Evolutionary conservation across 2,329 filamentous ascomycete genomes (phyloP), one percentile per base, ranked within the genome.

Genomic region (Diaporthe sp.): DNA sequence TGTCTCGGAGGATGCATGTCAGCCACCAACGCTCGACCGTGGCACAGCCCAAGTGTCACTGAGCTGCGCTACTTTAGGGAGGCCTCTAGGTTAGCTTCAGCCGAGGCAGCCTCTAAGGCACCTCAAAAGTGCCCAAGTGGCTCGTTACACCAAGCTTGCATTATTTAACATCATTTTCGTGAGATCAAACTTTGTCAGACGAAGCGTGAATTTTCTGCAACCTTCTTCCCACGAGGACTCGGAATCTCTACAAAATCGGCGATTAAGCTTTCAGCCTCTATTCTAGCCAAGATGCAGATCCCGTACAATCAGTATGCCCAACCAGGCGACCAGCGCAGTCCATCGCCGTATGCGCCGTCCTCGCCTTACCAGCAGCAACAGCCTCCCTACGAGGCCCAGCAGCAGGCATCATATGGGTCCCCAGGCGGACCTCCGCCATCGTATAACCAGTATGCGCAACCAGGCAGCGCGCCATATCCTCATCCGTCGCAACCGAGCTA

Each of bases 381-480:
- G 1, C 39, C 39, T 55, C 46, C 51, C 44, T 65, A 68, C 2
- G 57, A 65, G 2, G 31, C 42, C 22, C 51, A 53, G 7, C 61
- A 72, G 31, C 65, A 70, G 34, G 34, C 49, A 34, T 15, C 65
- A 9, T 70, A 70, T 39, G 65, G 65, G 4, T 25, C 49, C 15
- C 65, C 49, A 22, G 49, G 65, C 37, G 57, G 37, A 1, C 70
- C 60, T 4, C 51, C 74, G 1, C 37, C 74, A n/a, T 67, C 62
- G 8, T 73, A 76, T n/a, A 72, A 76, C 12, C 34, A 37, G 17
- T 76, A 76, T 31, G 71, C 53, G 9, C 74, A 70, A 55, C 55
- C 53, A 37, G 34, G 42, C 53, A 55, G 62, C 44, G 44, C 44
- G 44, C 13, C 51, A 28, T 75, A 75, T 49, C 7, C 74, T 57